Conservation (phyloP, 257 asterid genomes). For the Anisodus tanguticus region DNA sequence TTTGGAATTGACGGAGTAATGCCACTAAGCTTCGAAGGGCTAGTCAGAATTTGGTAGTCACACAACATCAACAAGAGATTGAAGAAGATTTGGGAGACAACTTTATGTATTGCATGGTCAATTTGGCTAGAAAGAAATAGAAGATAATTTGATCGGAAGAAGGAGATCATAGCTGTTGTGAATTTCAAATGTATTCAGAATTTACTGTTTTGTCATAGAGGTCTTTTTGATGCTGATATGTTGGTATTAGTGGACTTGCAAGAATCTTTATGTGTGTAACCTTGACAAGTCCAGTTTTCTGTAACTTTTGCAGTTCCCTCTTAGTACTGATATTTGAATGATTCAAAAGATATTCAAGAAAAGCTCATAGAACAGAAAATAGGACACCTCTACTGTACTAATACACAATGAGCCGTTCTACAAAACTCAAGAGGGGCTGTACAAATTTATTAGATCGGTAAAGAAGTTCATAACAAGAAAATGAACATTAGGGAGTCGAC, state of each 20-base stretch:
- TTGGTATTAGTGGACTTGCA: conserved; percentile 1
- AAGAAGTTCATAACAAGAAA: conserved; percentile 9
- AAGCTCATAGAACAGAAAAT: conserved; percentile 10
- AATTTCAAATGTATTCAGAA: neutral
- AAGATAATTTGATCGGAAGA: neutral
- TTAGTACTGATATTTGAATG: conserved; percentile 8
- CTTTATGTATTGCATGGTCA: neutral
- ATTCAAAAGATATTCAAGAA: conserved; percentile 4
- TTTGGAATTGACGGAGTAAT: neutral
- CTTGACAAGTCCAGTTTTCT: neutral
- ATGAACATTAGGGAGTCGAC: neutral
- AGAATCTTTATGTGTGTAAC: neutral
- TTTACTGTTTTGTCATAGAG: neutral
- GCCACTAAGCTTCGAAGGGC: neutral
- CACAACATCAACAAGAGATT: neutral
- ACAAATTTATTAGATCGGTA: neutral
- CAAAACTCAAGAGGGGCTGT: neutral
- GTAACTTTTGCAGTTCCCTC: neutral
- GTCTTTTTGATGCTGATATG: neutral
- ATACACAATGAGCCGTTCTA: conserved; percentile 4
- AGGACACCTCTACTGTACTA: neutral
- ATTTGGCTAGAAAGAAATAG: neutral
- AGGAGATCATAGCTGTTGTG: neutral
- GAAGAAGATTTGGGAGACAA: neutral
- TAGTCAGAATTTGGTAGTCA: neutral